A percentile compares a stretch with the other conserved stretches of the same genome.
These are phyloP conservation scores for Rugonectria rugulosa DNA, from an alignment of 2,329 filamentous ascomycete species.

Conservation along the genomic window DNA sequence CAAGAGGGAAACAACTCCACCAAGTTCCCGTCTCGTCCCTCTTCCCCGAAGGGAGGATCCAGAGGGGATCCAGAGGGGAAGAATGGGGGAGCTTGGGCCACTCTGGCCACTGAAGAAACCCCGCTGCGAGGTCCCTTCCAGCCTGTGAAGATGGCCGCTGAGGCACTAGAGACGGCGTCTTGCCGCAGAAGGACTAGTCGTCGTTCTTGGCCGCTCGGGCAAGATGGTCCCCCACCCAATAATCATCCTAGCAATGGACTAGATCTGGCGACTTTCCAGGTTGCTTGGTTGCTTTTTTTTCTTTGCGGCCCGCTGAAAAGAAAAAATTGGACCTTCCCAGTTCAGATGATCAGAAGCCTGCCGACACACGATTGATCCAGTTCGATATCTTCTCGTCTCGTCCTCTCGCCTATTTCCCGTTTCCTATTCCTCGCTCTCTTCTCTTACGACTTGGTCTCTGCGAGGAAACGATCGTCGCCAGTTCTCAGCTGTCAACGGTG, in stretches of 20 bases:
- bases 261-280: constrained; percentile 25
- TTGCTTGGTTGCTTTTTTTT: no score
- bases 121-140: background rate
- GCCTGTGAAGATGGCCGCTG: background rate
- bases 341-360: constrained; percentile 28
- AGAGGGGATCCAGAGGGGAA: no score
- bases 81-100: background rate
- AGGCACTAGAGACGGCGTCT: background rate
- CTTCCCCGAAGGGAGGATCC: no score
- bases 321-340: constrained; percentile 27
- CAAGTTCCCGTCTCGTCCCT: no score
- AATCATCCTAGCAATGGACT: constrained; percentile 15
- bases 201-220: constrained; percentile 31
- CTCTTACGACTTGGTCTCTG: constrained; percentile 1
- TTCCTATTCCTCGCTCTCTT: constrained; percentile 1
- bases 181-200: constrained; percentile 17
- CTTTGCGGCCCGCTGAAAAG: constrained; percentile 16
- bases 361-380: background rate
- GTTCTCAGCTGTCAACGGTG: constrained; percentile 16
- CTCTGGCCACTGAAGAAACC: background rate
- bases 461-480: constrained; percentile 25
- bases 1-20: no score
- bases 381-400: constrained; percentile 1
- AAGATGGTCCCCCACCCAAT: constrained; percentile 17
- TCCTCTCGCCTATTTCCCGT: constrained; percentile 8